Conservation (phyloP, 306 rosid genomes). For the Astragalus glycyphyllos region DNA sequence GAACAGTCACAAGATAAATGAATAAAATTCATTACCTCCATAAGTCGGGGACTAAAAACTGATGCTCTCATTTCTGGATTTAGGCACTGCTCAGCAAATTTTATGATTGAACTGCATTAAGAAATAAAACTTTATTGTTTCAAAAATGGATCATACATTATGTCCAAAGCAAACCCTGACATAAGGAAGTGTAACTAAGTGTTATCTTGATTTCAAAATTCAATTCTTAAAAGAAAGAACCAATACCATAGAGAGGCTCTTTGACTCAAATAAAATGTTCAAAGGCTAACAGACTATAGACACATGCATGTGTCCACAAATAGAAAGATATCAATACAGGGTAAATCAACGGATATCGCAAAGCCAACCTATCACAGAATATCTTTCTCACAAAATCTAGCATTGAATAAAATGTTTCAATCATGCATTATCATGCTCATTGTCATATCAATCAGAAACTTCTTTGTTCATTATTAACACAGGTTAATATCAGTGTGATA, state of each 20-base stretch:
- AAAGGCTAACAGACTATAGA: conserved; percentile 3
- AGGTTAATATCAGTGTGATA: conserved; percentile 3
- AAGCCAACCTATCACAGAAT: not conserved
- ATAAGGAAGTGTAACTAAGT: conserved; percentile 26
- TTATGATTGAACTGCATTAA: conserved; percentile 83
- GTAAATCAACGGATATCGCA: conserved; percentile 1
- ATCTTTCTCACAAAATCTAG: conserved; percentile 10
- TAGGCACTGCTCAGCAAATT: conserved; percentile 84
- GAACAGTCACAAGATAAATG: conserved; percentile 38
- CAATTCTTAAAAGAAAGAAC: conserved; percentile 29
- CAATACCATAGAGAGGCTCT: conserved; percentile 17
- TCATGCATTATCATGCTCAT: not conserved
- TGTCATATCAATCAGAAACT: not conserved
- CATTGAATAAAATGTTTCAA: conserved; percentile 3
- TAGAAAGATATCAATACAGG: not conserved
- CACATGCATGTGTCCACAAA: not conserved
- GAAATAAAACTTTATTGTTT: conserved; percentile 30
- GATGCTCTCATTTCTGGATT: conserved; percentile 74
- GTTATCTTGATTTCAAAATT: conserved; percentile 33
- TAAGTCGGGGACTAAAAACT: conserved; percentile 94
- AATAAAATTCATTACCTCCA: conserved; percentile 74
- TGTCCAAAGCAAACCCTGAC: conserved; percentile 25
- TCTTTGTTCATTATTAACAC: not conserved
- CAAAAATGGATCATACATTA: conserved; percentile 25
- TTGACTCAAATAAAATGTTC: not conserved